Conservation (phyloP, 768 basidiomycete genomes). For the Termitomyces sp. region DNA sequence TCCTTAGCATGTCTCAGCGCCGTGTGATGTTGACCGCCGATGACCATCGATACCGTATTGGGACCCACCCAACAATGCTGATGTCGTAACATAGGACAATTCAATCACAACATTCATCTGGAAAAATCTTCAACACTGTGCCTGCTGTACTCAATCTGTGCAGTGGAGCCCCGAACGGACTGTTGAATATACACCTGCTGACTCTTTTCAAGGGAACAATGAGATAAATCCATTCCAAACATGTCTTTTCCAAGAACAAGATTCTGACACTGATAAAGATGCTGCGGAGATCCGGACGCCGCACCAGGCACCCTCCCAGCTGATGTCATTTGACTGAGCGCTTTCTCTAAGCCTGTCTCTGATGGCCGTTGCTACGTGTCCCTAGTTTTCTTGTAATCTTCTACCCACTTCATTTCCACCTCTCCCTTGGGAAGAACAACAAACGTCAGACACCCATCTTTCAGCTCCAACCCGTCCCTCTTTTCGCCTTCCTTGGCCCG, state of each 20-base stretch:
- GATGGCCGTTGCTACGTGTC: slow-evolving; percentile 15
- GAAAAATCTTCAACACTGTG: background rate
- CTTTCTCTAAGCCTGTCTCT: background rate
- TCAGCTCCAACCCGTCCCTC: slow-evolving; percentile 78
- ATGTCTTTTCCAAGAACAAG: background rate
- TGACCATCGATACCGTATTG: background rate
- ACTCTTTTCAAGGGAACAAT: background rate
- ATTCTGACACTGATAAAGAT: background rate
- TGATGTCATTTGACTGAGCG: slow-evolving; percentile 1
- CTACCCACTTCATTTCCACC: slow-evolving; percentile 80
- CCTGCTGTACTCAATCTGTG: background rate
- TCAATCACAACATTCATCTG: background rate
- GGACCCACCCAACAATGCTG: background rate
- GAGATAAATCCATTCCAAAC: background rate
- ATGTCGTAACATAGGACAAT: background rate
- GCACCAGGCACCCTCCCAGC: background rate
- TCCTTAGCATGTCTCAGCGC: background rate
- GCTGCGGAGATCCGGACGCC: background rate
- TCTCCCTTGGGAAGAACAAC: slow-evolving; percentile 73
- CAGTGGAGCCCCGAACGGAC: background rate
- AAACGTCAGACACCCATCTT: slow-evolving; percentile 78
- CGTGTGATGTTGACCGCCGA: background rate
- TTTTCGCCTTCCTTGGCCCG: slow-evolving; percentile 53
- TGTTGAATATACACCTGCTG: background rate
- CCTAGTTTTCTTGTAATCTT: slow-evolving; percentile 69